These are phyloP conservation scores for Claviceps monticola DNA, from an alignment of 2,329 filamentous ascomycete species.

Conservation along the genomic window DNA sequence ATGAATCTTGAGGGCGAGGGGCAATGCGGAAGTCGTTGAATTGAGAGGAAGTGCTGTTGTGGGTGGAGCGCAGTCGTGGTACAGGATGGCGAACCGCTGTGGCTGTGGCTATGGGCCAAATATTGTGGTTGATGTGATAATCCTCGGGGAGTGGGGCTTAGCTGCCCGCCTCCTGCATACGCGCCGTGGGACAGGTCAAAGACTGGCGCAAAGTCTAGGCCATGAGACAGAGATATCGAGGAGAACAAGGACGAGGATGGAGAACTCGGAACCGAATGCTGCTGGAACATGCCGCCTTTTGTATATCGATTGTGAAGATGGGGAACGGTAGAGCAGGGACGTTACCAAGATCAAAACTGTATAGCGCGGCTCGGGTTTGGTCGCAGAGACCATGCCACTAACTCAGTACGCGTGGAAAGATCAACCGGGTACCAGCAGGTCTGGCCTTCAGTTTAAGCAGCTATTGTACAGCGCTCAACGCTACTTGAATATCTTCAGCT, in stretches of 20 bases:
- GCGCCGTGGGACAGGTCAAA: constrained; percentile 9
- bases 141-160: constrained; percentile 4
- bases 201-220: constrained; percentile 16
- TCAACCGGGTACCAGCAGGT: constrained; percentile 4
- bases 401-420: not conserved
- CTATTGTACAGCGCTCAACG: not conserved
- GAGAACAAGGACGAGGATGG: constrained; percentile 26
- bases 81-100: constrained; percentile 5
- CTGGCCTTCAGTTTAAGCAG: not conserved
- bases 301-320: not conserved
- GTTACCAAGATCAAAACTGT: not conserved
- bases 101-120: constrained; percentile 4
- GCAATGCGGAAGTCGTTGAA: constrained; percentile 2
- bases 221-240: constrained; percentile 19
- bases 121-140: constrained; percentile 5
- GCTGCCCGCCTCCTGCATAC: constrained; percentile 4
- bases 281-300: constrained; percentile 36
- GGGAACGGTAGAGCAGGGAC: not conserved
- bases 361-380: not conserved
- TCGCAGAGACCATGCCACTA: constrained; percentile 1
- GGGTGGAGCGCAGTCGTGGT: constrained; percentile 6
- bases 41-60: constrained; percentile 5
- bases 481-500: constrained; percentile 1
- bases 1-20: constrained; percentile 4
- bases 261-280: constrained; percentile 35